These are phyloP conservation scores for Fusarium sp. DNA, from an alignment of 2,329 filamentous ascomycete species.

Conservation along the genomic window DNA sequence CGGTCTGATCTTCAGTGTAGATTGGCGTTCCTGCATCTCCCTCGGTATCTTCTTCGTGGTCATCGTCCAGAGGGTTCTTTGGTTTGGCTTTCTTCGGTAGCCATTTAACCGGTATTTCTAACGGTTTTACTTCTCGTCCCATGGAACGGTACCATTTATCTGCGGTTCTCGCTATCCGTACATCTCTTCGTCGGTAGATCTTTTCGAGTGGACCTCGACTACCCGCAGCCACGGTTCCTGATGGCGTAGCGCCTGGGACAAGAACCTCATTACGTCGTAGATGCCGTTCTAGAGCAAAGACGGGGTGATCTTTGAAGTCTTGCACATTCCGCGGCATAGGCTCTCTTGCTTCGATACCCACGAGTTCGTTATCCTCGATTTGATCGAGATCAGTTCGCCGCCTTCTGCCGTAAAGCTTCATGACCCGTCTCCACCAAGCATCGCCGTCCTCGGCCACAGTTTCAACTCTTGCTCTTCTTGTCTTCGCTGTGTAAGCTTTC, in stretches of 20 bases:
- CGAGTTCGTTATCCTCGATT: conserved; percentile 83
- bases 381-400: conserved; percentile 76
- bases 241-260: conserved; percentile 73
- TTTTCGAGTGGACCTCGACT: conserved; percentile 73
- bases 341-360: conserved; percentile 77
- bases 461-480: conserved; percentile 83
- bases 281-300: conserved; percentile 87
- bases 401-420: conserved; percentile 60
- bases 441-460: conserved; percentile 60
- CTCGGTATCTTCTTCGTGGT: conserved; percentile 47
- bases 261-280: conserved; percentile 86
- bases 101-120: conserved; percentile 86
- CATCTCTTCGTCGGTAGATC: conserved; percentile 85
- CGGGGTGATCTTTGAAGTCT: conserved; percentile 88
- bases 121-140: conserved; percentile 80
- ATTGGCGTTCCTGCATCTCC: conserved; percentile 64
- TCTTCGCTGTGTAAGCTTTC: conserved; percentile 92
- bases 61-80: conserved; percentile 43
- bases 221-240: conserved; percentile 82
- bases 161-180: conserved; percentile 79
- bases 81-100: conserved; percentile 62
- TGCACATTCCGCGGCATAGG: conserved; percentile 86
- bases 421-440: conserved; percentile 65
- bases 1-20: conserved; percentile 74
- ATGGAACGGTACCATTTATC: conserved; percentile 89